Evolutionary conservation across 257 asterid species (phyloP).

Genomic region (Cynanchum wilfordii): DNA sequence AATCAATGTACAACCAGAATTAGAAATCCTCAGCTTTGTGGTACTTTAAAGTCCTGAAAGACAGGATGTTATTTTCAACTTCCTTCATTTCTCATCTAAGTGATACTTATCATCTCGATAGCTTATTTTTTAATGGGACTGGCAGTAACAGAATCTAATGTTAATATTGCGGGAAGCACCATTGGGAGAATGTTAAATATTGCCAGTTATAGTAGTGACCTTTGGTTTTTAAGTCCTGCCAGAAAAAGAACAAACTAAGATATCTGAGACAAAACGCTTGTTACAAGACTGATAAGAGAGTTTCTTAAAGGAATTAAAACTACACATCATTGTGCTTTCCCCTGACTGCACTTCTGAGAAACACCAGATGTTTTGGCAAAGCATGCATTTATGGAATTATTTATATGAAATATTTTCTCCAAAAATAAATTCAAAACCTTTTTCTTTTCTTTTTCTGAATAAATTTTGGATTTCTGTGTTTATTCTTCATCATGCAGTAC

Average conservation of each 20-base stretch:
- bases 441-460: neutral
- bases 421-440: neutral
- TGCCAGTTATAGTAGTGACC: neutral
- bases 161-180: neutral
- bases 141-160: neutral
- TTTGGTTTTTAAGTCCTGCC: neutral
- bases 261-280: neutral
- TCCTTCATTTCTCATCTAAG: neutral
- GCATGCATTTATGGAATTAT: neutral
- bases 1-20: neutral
- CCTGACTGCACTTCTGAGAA: neutral
- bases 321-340: neutral
- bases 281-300: neutral
- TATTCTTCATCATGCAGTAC: conserved; percentile 49
- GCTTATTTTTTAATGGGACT: neutral
- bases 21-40: neutral
- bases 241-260: neutral
- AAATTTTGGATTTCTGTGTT: neutral
- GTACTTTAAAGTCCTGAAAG: neutral
- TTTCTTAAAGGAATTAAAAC: neutral
- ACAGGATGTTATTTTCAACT: neutral
- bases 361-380: neutral
- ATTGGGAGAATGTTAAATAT: neutral
- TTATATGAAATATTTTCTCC: neutral
- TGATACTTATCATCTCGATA: neutral